phyloP scores from a whole-genome alignment of 192 early-diverging fungal genomes.

The Coemansia sp. region DNA sequence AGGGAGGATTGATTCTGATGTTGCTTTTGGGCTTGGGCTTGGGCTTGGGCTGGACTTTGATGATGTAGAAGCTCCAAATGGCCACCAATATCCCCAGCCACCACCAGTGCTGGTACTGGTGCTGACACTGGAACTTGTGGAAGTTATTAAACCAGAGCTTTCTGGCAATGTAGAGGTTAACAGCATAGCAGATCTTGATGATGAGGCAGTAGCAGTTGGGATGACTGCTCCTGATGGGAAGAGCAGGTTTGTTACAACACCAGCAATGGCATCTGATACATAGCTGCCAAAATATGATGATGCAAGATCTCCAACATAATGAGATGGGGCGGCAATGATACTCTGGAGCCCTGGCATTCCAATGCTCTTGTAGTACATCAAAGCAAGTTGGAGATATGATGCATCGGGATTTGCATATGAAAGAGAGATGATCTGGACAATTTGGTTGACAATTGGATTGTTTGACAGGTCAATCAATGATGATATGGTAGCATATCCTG shows the following conservation, averaged over 20 bases:
- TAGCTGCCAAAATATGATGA: conserved; percentile 35
- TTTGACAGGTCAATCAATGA: conserved; percentile 6
- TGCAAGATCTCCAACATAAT: conserved; percentile 30
- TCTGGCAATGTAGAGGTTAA: not conserved
- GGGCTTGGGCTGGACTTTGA: not conserved
- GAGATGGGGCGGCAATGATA: conserved; percentile 25
- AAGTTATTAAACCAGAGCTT: too few relatives aligned
- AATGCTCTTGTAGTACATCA: conserved; percentile 34
- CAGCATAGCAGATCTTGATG: not conserved
- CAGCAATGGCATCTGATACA: conserved; percentile 31
- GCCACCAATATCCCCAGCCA: not conserved
- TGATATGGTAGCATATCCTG: conserved; percentile 8
- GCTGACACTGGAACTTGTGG: not conserved
- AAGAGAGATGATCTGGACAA: conserved; percentile 23
- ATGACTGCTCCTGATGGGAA: not conserved
- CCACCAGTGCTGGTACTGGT: not conserved
- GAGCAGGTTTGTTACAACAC: conserved; percentile 12
- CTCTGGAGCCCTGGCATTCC: conserved; percentile 33
- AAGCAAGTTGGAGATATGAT: conserved; percentile 22
- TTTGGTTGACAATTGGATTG: conserved; percentile 12
- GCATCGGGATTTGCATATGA: conserved; percentile 31
- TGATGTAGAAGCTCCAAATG: not conserved
- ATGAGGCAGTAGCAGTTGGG: not conserved
- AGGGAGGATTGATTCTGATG: too few relatives aligned
- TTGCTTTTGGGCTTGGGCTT: not conserved